Evolutionary conservation across 2,329 filamentous ascomycete species (phyloP).

Genomic region (Aureobasidium zeae): DNA sequence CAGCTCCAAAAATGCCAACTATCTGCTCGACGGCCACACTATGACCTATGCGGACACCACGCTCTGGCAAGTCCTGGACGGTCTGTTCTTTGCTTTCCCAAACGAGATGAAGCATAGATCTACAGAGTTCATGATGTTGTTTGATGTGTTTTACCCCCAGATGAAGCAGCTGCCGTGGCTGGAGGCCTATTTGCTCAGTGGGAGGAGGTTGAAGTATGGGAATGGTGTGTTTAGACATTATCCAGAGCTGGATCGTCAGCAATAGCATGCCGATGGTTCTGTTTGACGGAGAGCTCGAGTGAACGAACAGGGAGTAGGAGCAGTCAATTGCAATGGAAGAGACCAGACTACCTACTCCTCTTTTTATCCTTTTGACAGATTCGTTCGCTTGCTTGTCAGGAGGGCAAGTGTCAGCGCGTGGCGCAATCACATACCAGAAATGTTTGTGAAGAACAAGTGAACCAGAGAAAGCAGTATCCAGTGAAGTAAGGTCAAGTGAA

Average conservation of each 20-base stretch:
- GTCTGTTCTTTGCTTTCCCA: constrained; percentile 57
- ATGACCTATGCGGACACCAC: constrained; percentile 66
- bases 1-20: constrained; percentile 46
- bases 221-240: constrained; percentile 64
- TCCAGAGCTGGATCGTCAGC: constrained; percentile 57
- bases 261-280: too few species aligned
- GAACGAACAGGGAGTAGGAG: constrained; percentile 4
- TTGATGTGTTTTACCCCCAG: constrained; percentile 51
- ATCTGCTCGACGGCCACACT: constrained; percentile 56
- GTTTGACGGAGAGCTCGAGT: too few species aligned
- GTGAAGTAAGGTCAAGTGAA: too few species aligned
- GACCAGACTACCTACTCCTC: too few species aligned
- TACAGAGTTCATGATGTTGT: constrained; percentile 51
- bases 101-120: constrained; percentile 52
- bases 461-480: too few species aligned
- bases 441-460: too few species aligned
- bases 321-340: too few species aligned
- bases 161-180: constrained; percentile 56
- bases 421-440: too few species aligned
- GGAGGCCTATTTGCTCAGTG: constrained; percentile 59
- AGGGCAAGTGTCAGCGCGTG: too few species aligned
- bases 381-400: too few species aligned
- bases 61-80: constrained; percentile 56
- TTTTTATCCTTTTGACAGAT: too few species aligned
- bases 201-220: constrained; percentile 52